A percentile compares a stretch with the other conserved stretches of the same genome.
Evolutionary conservation across 257 asterid species (phyloP).

Genomic region (Jaltomata sinuosa): DNA sequence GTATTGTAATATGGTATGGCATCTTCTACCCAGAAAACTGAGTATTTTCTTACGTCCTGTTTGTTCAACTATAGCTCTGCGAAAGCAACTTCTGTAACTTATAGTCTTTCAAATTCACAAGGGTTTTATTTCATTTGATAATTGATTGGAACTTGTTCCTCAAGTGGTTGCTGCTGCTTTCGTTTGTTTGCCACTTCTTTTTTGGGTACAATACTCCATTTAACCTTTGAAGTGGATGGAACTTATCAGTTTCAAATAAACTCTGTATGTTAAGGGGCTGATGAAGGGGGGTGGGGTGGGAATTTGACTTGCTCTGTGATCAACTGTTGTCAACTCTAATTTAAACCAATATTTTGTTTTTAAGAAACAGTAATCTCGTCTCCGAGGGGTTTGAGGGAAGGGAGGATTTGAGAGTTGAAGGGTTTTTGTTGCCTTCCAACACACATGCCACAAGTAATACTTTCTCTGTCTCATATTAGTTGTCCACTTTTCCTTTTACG

Average conservation of each 20-base stretch:
- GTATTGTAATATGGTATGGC: neutral
- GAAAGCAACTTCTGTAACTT: neutral
- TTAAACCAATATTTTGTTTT: neutral
- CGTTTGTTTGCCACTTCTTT: neutral
- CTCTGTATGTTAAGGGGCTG: neutral
- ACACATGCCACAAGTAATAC: neutral
- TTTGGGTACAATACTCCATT: neutral
- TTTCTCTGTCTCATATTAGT: no score
- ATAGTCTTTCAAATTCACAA: neutral
- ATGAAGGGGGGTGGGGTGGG: neutral
- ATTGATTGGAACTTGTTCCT: neutral
- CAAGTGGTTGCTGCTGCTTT: neutral
- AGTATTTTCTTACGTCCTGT: neutral
- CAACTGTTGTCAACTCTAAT: neutral
- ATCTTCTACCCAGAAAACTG: neutral
- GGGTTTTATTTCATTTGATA: neutral
- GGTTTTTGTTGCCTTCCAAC: neutral
- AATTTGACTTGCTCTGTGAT: neutral
- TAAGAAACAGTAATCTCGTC: neutral
- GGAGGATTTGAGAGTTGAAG: neutral
- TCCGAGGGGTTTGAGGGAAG: neutral
- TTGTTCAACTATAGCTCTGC: neutral
- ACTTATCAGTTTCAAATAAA: neutral
- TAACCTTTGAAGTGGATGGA: neutral
- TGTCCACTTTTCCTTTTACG: no score